These are phyloP conservation scores for Arxiozyma bovina DNA, from an alignment of 1,139 yeast species.

Conservation along the genomic window DNA sequence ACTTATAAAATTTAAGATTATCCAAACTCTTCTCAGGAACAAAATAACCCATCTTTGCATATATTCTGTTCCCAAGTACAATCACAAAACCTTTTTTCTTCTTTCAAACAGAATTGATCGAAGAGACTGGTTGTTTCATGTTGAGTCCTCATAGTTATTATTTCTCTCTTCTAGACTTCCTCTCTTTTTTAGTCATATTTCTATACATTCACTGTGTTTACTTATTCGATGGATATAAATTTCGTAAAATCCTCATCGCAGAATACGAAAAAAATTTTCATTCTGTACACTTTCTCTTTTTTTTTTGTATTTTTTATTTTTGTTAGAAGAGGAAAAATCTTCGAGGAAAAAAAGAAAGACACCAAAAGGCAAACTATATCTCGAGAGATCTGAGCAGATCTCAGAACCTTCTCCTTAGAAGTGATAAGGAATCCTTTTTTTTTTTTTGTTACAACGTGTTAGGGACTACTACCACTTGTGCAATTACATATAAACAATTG, in stretches of 20 bases:
- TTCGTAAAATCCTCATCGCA: neutral
- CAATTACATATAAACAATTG: too few relatives aligned
- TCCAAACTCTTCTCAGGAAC: conserved; percentile 52
- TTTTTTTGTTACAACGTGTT: too few relatives aligned
- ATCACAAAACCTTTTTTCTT: neutral
- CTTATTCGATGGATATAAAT: neutral
- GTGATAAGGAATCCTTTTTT: too few relatives aligned
- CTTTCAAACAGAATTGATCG: neutral
- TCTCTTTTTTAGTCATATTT: too few relatives aligned
- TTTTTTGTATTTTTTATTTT: too few relatives aligned
- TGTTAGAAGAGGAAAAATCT: neutral
- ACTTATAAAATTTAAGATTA: conserved; percentile 59
- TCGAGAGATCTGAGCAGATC: neutral
- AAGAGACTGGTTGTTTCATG: neutral
- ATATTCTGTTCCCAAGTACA: neutral
- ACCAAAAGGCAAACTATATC: neutral
- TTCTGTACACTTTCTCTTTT: too few relatives aligned
- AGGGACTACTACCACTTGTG: too few relatives aligned
- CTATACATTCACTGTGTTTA: too few relatives aligned
- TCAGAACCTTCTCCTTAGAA: neutral
- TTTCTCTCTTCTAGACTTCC: neutral
- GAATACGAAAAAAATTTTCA: neutral
- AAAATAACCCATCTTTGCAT: conserved; percentile 57
- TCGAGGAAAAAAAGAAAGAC: neutral
- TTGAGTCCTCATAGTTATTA: neutral